Base-by-base conservation (phyloP, 1,139 yeast genomes). In the Suhomyces guaymorum region DNA sequence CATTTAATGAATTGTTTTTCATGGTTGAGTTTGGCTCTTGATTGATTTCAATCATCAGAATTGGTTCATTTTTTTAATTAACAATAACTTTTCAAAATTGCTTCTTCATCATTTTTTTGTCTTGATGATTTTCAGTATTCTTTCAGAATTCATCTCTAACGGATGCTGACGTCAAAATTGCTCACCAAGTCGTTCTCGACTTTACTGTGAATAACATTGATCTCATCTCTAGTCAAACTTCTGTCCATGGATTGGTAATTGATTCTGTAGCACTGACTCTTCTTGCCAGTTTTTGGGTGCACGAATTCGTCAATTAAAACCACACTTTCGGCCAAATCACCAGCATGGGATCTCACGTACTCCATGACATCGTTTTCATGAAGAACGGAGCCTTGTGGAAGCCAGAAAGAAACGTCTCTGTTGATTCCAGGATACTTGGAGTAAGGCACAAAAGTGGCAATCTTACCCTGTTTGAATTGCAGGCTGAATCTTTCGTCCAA, bases 161-260 rank as follows among this genome's bases (percentile, higher is more conserved):
- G 73, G 41, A 89, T 64, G 48, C 80, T 80, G 11, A 89, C 81
- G 7, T 70, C 66, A 52, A 73, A 83, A 36, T 59, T 64, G 3
- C 65, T 54, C 14, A 66, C 65, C 49, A 89, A 69, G 21, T 75
- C 75, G 1, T 59, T 47, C 47, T 85, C 78, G 13, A 89, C 87
- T 31, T 66, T 57, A 6, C 73, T 72, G 53, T 90, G 96, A 33
- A 87, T 65, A 1, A 55, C 66, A 54, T 89, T 89, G 41, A 90
- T 74, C 56, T 89, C 97, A 1, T 74, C 78, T 55, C 85, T 86
- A 21, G 95, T 88, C 47, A 92, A 70, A 42, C 83, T 84, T 53
- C 96, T 75, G 52, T 92, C 97, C 97, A 94, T 90, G 2, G 96
- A 85, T 62, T 92, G 97, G 62, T 89, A 92, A 55, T 84, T 83